phyloP scores from a whole-genome alignment of 23 red algal species.

The Pyropia haitanensis region DNA sequence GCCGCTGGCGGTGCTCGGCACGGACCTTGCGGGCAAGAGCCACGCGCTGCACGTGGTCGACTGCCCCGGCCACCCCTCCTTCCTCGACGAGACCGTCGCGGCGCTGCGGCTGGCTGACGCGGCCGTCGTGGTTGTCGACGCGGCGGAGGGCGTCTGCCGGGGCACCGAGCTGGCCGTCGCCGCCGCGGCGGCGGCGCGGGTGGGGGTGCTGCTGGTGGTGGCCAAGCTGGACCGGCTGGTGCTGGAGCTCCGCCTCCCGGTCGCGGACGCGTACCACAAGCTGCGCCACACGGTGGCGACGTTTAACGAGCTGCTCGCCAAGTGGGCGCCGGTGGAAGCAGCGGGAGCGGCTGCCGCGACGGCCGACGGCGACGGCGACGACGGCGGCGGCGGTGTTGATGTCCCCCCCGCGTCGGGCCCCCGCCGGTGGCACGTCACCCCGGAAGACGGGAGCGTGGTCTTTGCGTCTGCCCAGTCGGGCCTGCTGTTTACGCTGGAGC shows the following conservation, averaged over 20 bases:
- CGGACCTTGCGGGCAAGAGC: slow-evolving; percentile 36
- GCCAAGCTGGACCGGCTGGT: slow-evolving; percentile 83
- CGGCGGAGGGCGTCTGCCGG: slow-evolving; percentile 73
- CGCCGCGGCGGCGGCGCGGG: slow-evolving; percentile 19
- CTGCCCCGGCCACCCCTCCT: slow-evolving; percentile 79
- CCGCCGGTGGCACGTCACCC: too few relatives aligned
- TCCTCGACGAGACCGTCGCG: slow-evolving; percentile 78
- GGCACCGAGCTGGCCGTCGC: slow-evolving; percentile 66
- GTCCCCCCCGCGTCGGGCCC: too few relatives aligned
- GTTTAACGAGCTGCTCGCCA: slow-evolving; percentile 40
- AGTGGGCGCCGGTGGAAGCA: background rate
- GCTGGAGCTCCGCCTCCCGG: slow-evolving; percentile 80
- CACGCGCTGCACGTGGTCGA: slow-evolving; percentile 70
- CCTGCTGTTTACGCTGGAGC: slow-evolving; percentile 58
- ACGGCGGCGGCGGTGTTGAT: too few relatives aligned
- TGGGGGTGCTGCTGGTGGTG: slow-evolving; percentile 79
- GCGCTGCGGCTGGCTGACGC: slow-evolving; percentile 63
- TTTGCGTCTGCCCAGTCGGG: slow-evolving; percentile 56
- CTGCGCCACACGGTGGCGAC: slow-evolving; percentile 65
- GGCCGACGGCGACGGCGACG: too few relatives aligned
- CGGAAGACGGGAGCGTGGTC: slow-evolving; percentile 57
- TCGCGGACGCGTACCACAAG: slow-evolving; percentile 80
- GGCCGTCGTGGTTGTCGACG: slow-evolving; percentile 84
- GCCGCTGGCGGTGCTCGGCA: slow-evolving; percentile 41
- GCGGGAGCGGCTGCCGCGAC: too few relatives aligned